Percentiles rank a stretch among this genome's conserved stretches.
These are phyloP conservation scores for Annulohypoxylon nitens DNA, from an alignment of 495 filamentous ascomycete species.

Conservation along the genomic window DNA sequence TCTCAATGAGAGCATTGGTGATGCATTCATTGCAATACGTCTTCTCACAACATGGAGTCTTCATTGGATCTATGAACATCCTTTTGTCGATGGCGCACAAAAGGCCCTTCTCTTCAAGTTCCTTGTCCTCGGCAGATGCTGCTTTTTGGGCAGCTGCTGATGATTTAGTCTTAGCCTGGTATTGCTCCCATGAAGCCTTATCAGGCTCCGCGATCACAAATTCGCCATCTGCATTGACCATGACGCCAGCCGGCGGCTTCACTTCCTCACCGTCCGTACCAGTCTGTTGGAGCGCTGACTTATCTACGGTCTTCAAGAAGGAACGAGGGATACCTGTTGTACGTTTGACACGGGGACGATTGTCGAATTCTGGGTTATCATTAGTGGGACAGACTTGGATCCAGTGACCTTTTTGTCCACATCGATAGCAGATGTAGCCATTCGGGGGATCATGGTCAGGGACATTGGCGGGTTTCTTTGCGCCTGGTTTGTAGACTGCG, in stretches of 20 bases:
- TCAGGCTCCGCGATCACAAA: conserved; percentile 96
- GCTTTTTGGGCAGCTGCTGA: conserved; percentile 82
- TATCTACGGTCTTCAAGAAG: conserved; percentile 93
- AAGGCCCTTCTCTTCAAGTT: conserved; percentile 85
- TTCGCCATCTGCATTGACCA: conserved; percentile 97
- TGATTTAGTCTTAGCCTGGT: conserved; percentile 91
- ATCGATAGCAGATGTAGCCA: conserved; percentile 97
- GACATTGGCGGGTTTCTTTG: conserved; percentile 76
- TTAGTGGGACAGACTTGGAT: conserved; percentile 98
- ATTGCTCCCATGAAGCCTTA: conserved; percentile 94
- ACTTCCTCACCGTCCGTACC: conserved; percentile 78
- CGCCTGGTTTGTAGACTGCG: conserved; percentile 63
- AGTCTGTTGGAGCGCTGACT: conserved; percentile 78
- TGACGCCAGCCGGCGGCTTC: conserved; percentile 85
- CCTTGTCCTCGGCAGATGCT: conserved; percentile 75
- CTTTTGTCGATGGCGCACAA: conserved; percentile 96
- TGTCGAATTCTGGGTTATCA: conserved; percentile 94
- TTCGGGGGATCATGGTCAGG: conserved; percentile 91
- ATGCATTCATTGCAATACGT: conserved; percentile 99
- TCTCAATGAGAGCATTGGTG: conserved; percentile 95
- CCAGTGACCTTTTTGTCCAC: conserved; percentile 98
- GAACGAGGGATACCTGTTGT: conserved; percentile 96
- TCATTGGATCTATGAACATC: conserved; percentile 96
- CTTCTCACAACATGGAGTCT: conserved; percentile 96
- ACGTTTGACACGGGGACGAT: conserved; percentile 88